Percentiles rank a stretch among this genome's conserved stretches.
phyloP scores from a whole-genome alignment of 192 early-diverging fungal species.

The Rhizophagus clarus region DNA sequence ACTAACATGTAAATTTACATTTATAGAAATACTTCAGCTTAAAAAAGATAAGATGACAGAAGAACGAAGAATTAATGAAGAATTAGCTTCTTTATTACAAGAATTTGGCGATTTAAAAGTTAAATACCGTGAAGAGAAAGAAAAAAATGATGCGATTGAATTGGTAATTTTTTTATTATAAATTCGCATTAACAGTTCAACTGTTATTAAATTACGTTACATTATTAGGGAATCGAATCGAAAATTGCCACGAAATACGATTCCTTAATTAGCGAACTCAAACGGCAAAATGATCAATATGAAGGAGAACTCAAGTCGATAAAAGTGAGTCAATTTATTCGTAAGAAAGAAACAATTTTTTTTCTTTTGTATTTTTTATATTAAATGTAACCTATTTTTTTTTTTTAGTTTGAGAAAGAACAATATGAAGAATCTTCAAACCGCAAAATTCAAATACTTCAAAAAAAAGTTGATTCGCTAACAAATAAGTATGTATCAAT shows the following conservation, averaged over 20 bases:
- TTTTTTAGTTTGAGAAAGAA: constrained; percentile 38
- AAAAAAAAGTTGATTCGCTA: constrained; percentile 19
- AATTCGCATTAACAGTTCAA: neutral
- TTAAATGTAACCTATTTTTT: neutral
- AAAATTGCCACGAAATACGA: constrained; percentile 11
- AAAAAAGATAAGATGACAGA: constrained; percentile 38
- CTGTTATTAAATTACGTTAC: neutral
- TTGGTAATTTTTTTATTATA: constrained; percentile 37
- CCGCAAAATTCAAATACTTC: neutral
- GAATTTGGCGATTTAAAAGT: constrained; percentile 35
- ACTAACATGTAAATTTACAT: neutral
- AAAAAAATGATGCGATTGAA: constrained; percentile 32
- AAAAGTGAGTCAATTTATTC: constrained; percentile 1
- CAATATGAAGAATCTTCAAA: constrained; percentile 1
- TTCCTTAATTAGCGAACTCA: neutral
- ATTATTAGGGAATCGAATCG: neutral
- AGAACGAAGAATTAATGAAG: constrained; percentile 52
- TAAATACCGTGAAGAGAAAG: constrained; percentile 34
- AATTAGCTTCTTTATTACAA: constrained; percentile 44
- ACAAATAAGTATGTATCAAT: neutral
- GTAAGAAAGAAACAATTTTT: neutral
- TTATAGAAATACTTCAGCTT: constrained; percentile 49
- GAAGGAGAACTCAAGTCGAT: neutral
- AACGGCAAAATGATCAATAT: neutral
- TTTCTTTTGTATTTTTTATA: neutral